A percentile compares a stretch with the other conserved stretches of the same genome.
phyloP scores from a whole-genome alignment of 495 filamentous ascomycete genomes.

The Margaritispora aquatica region DNA sequence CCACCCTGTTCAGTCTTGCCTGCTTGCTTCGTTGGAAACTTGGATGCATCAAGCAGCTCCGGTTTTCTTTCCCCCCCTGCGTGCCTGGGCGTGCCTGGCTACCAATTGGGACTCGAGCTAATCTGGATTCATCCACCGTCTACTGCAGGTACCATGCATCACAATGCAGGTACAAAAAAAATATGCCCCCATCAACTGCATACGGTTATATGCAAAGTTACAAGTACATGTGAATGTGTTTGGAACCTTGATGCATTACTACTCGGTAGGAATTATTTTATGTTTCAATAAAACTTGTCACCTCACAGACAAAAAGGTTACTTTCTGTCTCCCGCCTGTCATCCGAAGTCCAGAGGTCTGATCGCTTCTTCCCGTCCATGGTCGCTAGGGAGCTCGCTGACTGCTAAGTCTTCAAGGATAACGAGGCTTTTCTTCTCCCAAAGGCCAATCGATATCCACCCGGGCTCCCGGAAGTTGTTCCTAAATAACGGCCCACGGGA shows the following conservation, averaged over 20 bases:
- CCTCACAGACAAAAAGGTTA: background rate
- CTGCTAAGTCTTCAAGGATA: background rate
- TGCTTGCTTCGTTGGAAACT: background rate
- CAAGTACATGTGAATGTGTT: too few species aligned
- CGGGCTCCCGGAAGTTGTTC: conserved; percentile 4
- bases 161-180: conserved; percentile 1
- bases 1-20: background rate
- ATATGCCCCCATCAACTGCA: background rate
- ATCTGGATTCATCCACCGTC: background rate
- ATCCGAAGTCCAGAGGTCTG: background rate
- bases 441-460: background rate
- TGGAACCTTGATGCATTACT: too few species aligned
- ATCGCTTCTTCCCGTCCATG: conserved; percentile 12
- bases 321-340: background rate
- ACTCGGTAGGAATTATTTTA: too few species aligned
- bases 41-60: too few species aligned
- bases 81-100: background rate
- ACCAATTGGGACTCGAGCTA: conserved; percentile 5
- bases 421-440: background rate
- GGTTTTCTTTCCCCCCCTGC: background rate
- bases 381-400: background rate
- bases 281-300: too few species aligned
- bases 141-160: conserved; percentile 25
- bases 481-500: background rate
- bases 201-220: too few species aligned